Percentiles rank a stretch among this genome's conserved stretches.
These are phyloP conservation scores for Leccinum aurantiacum DNA, from an alignment of 768 basidiomycete species.

Conservation along the genomic window DNA sequence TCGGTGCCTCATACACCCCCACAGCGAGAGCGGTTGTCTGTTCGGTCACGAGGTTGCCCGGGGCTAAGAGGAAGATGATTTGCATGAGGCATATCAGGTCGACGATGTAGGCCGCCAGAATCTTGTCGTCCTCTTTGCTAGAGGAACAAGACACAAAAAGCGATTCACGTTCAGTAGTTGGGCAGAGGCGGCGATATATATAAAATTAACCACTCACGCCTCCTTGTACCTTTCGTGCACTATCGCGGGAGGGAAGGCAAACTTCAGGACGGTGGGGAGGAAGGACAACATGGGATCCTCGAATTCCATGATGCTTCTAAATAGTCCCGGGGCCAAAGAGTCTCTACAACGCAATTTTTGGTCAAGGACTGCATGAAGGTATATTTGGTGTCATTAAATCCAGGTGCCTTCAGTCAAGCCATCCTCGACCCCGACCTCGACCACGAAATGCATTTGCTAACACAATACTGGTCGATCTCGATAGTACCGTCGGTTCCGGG, in stretches of 20 bases:
- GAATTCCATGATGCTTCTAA: background rate
- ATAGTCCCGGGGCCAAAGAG: background rate
- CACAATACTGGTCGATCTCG: too few species aligned
- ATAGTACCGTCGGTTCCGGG: too few species aligned
- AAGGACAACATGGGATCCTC: background rate
- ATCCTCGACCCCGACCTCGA: too few species aligned
- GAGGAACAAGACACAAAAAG: too few species aligned
- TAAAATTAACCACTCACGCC: slow-evolving; percentile 6
- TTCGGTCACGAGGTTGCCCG: slow-evolving; percentile 4
- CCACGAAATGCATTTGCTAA: too few species aligned
- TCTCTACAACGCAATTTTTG: background rate
- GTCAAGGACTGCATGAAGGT: background rate
- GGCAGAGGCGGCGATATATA: too few species aligned
- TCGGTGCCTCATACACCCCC: too few species aligned
- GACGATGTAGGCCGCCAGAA: too few species aligned
- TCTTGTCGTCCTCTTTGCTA: too few species aligned
- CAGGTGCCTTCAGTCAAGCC: background rate
- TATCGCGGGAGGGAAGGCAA: background rate
- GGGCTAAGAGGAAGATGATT: too few species aligned
- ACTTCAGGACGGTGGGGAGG: background rate
- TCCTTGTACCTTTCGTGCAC: slow-evolving; percentile 1
- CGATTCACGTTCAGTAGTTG: too few species aligned
- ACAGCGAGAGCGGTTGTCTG: background rate
- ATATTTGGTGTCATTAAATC: background rate
- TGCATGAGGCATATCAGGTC: too few species aligned